Evolutionary conservation across 176 grass and related monocot species (phyloP).

Genomic region (Ensete ventricosum): DNA sequence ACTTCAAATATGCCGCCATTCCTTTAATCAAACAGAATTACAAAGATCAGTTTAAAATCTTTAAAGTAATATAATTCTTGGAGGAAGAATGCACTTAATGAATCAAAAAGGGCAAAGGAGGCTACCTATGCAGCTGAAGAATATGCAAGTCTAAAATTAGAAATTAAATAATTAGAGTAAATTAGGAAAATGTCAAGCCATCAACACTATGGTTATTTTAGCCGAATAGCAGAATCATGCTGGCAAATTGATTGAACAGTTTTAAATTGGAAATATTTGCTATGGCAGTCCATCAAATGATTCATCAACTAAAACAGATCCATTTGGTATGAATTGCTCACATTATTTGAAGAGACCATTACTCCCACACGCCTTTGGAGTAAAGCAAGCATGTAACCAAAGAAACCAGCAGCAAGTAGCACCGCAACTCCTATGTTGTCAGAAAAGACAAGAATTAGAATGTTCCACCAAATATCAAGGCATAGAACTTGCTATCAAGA

Average conservation of each 20-base stretch:
- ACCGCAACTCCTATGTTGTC: constrained; percentile 53
- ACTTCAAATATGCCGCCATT: too few species aligned
- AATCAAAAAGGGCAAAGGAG: not conserved
- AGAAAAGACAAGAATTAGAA: too few species aligned
- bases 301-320: not conserved
- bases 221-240: not conserved
- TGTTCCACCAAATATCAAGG: not conserved
- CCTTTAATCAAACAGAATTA: too few species aligned
- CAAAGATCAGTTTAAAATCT: not conserved
- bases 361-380: constrained; percentile 62
- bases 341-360: constrained; percentile 58
- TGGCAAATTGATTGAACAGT: not conserved
- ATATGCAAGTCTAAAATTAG: not conserved
- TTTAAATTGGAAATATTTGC: not conserved
- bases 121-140: not conserved
- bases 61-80: not conserved
- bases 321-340: constrained; percentile 29
- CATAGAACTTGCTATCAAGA: not conserved
- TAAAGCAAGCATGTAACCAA: constrained; percentile 95
- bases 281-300: not conserved
- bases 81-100: not conserved
- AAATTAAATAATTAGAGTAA: not conserved
- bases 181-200: not conserved
- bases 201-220: not conserved
- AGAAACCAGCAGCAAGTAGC: constrained; percentile 89